Conservation (phyloP, 176 grass and related monocot species). For the Musa troglodytarum region DNA sequence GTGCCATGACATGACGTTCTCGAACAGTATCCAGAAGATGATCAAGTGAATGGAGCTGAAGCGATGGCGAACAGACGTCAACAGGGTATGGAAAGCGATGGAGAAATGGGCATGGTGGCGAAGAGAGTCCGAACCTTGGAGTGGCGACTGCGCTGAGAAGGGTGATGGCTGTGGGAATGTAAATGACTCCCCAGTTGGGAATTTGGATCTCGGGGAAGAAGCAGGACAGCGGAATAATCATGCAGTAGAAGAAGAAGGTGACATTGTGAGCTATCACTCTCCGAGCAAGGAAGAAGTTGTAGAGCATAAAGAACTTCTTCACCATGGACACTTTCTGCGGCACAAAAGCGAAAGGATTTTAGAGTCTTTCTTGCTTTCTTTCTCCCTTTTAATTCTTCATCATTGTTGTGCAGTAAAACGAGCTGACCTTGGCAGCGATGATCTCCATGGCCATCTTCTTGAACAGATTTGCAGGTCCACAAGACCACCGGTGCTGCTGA, state of each 20-base stretch:
- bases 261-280: not conserved
- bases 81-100: not conserved
- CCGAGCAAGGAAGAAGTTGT: conserved; percentile 16
- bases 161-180: conserved; percentile 4
- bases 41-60: conserved; percentile 42
- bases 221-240: not conserved
- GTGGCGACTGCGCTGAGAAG: conserved; percentile 11
- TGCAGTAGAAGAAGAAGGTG: conserved; percentile 15
- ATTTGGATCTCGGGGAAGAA: conserved; percentile 13
- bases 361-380: no score
- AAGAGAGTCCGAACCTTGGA: not conserved
- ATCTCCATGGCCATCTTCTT: conserved; percentile 64
- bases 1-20: conserved; percentile 74
- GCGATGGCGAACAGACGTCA: conserved; percentile 8
- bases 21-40: conserved; percentile 47
- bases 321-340: not conserved
- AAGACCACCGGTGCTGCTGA: conserved; percentile 88
- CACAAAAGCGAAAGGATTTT: not conserved
- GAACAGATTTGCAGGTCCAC: conserved; percentile 63
- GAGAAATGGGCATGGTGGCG: not conserved
- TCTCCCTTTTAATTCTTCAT: not conserved
- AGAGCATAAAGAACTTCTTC: conserved; percentile 9
- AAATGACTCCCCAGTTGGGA: conserved; percentile 5
- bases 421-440: conserved; percentile 37
- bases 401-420: not conserved